These are phyloP conservation scores for Solanum clarkiae DNA, from an alignment of 257 asterid species.

Conservation along the genomic window DNA sequence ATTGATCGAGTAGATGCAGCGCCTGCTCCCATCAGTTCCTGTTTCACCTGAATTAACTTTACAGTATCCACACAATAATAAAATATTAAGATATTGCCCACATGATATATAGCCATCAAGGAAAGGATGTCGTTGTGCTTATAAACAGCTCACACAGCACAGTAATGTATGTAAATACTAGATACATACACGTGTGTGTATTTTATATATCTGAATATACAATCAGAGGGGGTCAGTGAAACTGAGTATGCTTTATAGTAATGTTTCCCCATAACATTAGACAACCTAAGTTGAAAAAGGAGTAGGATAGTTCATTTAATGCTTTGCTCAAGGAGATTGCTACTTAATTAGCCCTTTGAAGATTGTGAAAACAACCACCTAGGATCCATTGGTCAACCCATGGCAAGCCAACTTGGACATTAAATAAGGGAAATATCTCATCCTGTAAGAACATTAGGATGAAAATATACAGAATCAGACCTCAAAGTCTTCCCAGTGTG, in stretches of 20 bases:
- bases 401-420: not conserved
- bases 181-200: not conserved
- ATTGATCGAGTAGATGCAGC: conserved; percentile 35
- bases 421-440: not conserved
- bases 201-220: not conserved
- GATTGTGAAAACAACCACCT: not conserved
- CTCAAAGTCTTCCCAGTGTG: not conserved
- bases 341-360: not conserved
- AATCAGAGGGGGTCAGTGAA: not conserved
- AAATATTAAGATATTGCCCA: not conserved
- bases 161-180: not conserved
- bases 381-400: not conserved
- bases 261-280: not conserved
- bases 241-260: not conserved
- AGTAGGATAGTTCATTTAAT: not conserved
- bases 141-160: not conserved
- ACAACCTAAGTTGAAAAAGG: not conserved
- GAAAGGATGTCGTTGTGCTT: not conserved
- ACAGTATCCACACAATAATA: not conserved
- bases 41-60: conserved; percentile 14
- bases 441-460: not conserved
- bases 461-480: not conserved
- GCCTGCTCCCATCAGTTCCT: conserved; percentile 15
- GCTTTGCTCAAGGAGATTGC: not conserved
- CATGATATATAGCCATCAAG: not conserved